Evolutionary conservation across 2,329 filamentous ascomycete species (phyloP).

Genomic region (Fonsecaea pugnacius): DNA sequence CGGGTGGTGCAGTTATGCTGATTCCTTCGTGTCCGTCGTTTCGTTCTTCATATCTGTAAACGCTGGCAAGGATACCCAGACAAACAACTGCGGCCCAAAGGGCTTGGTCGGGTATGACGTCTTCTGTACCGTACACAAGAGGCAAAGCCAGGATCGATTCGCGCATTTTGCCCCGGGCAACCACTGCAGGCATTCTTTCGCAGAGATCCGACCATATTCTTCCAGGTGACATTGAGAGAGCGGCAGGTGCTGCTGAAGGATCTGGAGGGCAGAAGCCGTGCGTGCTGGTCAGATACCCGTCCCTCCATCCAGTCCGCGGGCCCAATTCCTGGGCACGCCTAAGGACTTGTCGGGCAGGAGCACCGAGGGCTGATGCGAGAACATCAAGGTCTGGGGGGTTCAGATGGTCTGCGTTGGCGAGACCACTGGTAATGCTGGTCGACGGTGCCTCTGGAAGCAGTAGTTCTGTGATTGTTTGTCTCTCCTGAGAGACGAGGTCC

Average conservation of each 20-base stretch:
- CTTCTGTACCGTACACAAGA: conserved; percentile 23
- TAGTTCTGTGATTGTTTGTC: conserved; percentile 25
- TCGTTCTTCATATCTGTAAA: conserved; percentile 27
- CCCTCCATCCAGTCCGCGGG: conserved; percentile 27
- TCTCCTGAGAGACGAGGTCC: conserved; percentile 22
- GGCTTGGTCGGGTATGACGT: conserved; percentile 26
- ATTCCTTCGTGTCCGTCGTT: conserved; percentile 30
- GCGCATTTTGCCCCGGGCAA: conserved; percentile 25
- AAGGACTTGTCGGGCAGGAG: conserved; percentile 28
- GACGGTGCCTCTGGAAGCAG: conserved; percentile 23
- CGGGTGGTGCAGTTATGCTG: conserved; percentile 25
- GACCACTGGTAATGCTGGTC: conserved; percentile 21
- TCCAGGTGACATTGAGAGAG: conserved; percentile 25
- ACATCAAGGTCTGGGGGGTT: conserved; percentile 27
- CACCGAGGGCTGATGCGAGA: conserved; percentile 25
- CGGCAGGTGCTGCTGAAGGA: conserved; percentile 20
- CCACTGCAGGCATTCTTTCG: conserved; percentile 27
- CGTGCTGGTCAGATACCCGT: conserved; percentile 26
- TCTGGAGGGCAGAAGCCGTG: conserved; percentile 31
- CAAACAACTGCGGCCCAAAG: conserved; percentile 30
- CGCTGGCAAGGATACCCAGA: conserved; percentile 27
- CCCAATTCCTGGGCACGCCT: conserved; percentile 24
- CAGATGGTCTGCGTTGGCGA: conserved; percentile 27
- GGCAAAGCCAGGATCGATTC: conserved; percentile 24
- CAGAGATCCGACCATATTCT: conserved; percentile 29